Conservation (phyloP, 805 yeast species). For the Metschnikowia matae region DNA sequence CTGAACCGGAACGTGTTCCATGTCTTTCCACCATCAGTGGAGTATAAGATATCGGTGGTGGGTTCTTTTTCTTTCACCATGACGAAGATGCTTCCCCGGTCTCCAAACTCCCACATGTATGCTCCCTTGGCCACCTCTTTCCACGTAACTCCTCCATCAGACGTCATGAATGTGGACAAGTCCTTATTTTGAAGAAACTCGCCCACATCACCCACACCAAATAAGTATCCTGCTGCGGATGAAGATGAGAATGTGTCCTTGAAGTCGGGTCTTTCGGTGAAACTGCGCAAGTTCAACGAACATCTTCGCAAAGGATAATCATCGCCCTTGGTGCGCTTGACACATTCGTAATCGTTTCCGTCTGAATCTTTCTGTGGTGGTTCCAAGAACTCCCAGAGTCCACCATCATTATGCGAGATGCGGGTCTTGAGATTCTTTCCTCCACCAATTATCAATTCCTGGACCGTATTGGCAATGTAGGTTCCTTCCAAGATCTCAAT, state of each 20-base stretch:
- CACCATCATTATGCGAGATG: slow-evolving; percentile 89
- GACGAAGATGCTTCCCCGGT: slow-evolving; percentile 83
- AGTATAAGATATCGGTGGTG: slow-evolving; percentile 59
- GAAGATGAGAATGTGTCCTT: slow-evolving; percentile 86
- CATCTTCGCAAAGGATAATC: slow-evolving; percentile 52
- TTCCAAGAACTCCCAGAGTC: slow-evolving; percentile 67
- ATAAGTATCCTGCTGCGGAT: slow-evolving; percentile 82
- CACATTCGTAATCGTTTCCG: slow-evolving; percentile 55
- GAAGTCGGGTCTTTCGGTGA: slow-evolving; percentile 77
- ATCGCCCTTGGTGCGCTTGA: slow-evolving; percentile 20
- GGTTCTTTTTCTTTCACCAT: slow-evolving; percentile 56
- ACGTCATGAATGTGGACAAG: slow-evolving; percentile 68
- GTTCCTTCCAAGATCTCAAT: slow-evolving; percentile 84
- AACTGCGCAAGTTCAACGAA: slow-evolving; percentile 83
- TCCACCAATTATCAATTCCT: slow-evolving; percentile 43
- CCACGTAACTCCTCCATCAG: slow-evolving; percentile 94
- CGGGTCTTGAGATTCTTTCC: slow-evolving; percentile 61
- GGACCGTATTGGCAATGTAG: slow-evolving; percentile 65
- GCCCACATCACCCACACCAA: slow-evolving; percentile 95
- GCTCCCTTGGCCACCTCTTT: slow-evolving; percentile 68
- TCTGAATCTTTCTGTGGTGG: slow-evolving; percentile 68
- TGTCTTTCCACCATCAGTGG: slow-evolving; percentile 73
- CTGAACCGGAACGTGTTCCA: slow-evolving; percentile 70
- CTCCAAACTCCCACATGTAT: slow-evolving; percentile 94
- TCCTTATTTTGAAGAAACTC: slow-evolving; percentile 46